Conservation (phyloP, 2,329 filamentous ascomycete genomes). For the Venturia effusa region DNA sequence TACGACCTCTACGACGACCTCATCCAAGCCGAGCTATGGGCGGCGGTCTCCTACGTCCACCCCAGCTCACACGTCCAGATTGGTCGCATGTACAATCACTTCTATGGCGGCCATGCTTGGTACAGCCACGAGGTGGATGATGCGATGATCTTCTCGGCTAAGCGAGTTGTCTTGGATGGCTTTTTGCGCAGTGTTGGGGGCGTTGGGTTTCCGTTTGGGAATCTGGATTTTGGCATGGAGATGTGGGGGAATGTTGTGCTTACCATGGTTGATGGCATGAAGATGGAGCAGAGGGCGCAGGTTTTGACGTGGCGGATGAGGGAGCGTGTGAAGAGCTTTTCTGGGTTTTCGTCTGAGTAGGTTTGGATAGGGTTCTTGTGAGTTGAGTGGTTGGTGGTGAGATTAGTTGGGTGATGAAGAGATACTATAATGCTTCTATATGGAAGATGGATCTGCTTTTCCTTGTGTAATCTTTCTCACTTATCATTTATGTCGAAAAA, state of each 20-base stretch:
- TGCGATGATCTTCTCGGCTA: background rate
- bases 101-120: no score
- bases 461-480: no score
- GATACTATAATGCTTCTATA: no score
- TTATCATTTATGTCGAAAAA: no score
- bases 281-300: background rate
- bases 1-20: background rate
- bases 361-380: no score
- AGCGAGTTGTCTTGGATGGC: background rate
- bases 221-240: background rate
- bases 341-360: no score
- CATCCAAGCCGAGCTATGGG: background rate
- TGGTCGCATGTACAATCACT: background rate
- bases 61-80: background rate
- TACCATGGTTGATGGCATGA: background rate
- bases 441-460: no score
- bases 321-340: no score
- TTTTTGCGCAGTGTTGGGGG: background rate
- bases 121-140: background rate
- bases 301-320: no score
- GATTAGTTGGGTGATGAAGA: no score
- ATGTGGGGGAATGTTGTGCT: background rate
- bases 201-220: background rate
- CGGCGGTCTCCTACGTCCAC: background rate
- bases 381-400: no score